Base-by-base conservation (phyloP, 805 yeast species). In the Sungouiozyma ichnusensis region DNA sequence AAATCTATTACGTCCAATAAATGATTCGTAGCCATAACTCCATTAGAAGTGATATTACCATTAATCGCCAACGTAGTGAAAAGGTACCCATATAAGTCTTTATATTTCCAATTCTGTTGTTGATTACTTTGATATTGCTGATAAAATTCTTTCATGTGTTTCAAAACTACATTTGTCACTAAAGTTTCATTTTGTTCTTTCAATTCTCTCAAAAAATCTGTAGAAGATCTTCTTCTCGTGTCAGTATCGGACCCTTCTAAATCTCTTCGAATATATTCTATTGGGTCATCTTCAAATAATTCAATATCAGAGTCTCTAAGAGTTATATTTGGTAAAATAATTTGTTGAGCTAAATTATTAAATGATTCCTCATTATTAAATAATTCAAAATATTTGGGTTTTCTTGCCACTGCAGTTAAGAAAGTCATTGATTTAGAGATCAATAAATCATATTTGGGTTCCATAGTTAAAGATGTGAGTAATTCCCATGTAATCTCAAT, bases 241-340 rank as follows among this genome's bases (percentile, higher is more conserved):
- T 88, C 97, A 13, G 82, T 75, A 58, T 90, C 97, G 0, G 95
- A 80, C 4, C 97, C 97, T 64, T 94, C 98, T 37, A 94, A 69
- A 62, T 92, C 98, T 47, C 95, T 74, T 55, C 97, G 75, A 16
- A 88, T 88, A 58, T 73, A 92, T 54, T 85, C 94, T 42, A 92
- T 81, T 32, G 98, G 98, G 58, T 92, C 98, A 63, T 92, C 98
- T 63, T 92, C 98, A 61, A 92, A 90, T 47, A 81, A 63, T 62
- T 94, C 98, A 54, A 85, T 86, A 58, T 92, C 99, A 2, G 82
- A 71, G 44, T 83, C 90, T 55, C 97, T 77, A 45, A 92, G 72
- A 9, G 79, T 74, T 52, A 88, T 78, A 60, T 92, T 92, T 33
- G 98, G 98, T 48, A 92, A 69, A 40, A 92, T 78, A 48, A 92